Evolutionary conservation across 2,329 filamentous ascomycete genomes (phyloP), one percentile per base, ranked within the genome.

Genomic region (Falciphora oryzae): DNA sequence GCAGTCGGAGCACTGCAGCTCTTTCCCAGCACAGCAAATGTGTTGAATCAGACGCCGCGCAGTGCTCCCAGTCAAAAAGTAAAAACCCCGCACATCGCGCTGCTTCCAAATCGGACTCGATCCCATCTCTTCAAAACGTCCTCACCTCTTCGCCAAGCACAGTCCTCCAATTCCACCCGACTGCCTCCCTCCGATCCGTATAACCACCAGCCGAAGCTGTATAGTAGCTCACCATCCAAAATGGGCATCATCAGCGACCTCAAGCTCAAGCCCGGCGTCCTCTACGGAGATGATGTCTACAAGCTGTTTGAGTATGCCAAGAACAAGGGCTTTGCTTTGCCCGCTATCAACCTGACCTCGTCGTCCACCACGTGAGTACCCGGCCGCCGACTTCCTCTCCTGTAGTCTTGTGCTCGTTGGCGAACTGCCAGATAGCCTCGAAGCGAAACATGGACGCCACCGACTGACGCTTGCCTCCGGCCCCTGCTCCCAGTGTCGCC

Each of bases 321-420:
- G 77, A 85, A 95, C 83, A 85, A 96, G 75, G 82, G 89, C 69
- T 97, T 93, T 75, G 93, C 93, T 73, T 92, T 97, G 73, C 93
- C 92, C 67, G 92, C 92, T 75, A 88, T 93, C 77, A 97, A 98
- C 81, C 91, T 96, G 75, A 98, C 94, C 72, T 96, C 93, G 57
- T 96, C 91, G 68, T 97, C 92, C 68, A 83, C 81, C 63, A 75
- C 53, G 69, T 69, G 31, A 59, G 61, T 65, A 28, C 10, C n/a
- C 22, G 16, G 10, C 35, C n/a, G 16, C 27, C 27, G 16, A 10
- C 32, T 50, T 2, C 8, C 32, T 35, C 59, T 61, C 35, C 22
- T 8, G 22, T 14, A 32, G 32, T 10, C n/a, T 31, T 10, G n/a
- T 44, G 25, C 38, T 44, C 38, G 38, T 44, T 18, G 38, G 38